These are phyloP conservation scores for Spatholobus suberectus DNA, from an alignment of 306 rosid species.

Conservation along the genomic window DNA sequence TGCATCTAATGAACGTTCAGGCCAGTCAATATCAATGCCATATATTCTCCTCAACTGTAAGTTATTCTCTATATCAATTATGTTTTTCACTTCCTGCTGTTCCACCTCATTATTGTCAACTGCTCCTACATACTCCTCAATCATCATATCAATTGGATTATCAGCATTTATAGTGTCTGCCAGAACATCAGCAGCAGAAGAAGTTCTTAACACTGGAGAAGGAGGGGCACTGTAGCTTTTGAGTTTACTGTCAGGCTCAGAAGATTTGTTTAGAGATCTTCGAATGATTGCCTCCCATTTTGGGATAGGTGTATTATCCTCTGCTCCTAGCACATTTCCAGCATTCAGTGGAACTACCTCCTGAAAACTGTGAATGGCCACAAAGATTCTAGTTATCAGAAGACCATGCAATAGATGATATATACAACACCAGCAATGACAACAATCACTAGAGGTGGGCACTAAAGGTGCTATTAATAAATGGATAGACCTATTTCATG, in stretches of 20 bases:
- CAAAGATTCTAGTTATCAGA: constrained; percentile 19
- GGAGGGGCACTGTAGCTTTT: constrained; percentile 92
- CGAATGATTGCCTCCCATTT: constrained; percentile 96
- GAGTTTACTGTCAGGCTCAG: constrained; percentile 64
- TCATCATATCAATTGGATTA: constrained; percentile 58
- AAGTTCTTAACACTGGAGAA: constrained; percentile 83
- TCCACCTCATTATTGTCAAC: constrained; percentile 45
- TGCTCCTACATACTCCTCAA: constrained; percentile 45
- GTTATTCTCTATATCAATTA: constrained; percentile 52
- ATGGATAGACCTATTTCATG: background rate
- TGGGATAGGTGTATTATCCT: constrained; percentile 75
- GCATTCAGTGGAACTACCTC: constrained; percentile 98
- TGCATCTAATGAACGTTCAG: constrained; percentile 86
- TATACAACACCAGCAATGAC: background rate
- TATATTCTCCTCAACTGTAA: constrained; percentile 65
- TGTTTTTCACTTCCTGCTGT: constrained; percentile 50
- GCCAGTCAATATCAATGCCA: constrained; percentile 87
- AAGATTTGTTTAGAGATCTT: constrained; percentile 76
- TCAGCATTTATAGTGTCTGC: constrained; percentile 59
- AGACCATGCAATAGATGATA: constrained; percentile 28
- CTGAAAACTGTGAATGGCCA: constrained; percentile 68
- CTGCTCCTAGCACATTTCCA: constrained; percentile 94
- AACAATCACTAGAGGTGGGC: background rate
- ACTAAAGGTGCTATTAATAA: background rate
- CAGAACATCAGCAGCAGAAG: constrained; percentile 78